Evolutionary conservation across 768 basidiomycete species (phyloP).

Genomic region (Tubosaeta sp.): DNA sequence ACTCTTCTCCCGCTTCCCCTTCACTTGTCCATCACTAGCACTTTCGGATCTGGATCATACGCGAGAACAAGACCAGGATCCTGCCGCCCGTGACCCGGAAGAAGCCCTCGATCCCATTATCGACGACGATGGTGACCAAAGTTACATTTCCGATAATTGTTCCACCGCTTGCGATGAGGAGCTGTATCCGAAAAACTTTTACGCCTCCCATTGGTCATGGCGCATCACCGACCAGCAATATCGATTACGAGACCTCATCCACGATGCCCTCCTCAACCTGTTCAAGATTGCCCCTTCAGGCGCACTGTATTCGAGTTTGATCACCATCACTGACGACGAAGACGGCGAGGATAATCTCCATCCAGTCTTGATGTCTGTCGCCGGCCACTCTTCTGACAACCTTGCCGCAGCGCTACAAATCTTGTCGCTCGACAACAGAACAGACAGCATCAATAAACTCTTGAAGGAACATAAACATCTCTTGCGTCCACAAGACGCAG

Average conservation of each 20-base stretch:
- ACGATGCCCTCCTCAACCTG: slow-evolving; percentile 39
- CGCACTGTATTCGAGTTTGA: slow-evolving; percentile 42
- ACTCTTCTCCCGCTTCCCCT: background rate
- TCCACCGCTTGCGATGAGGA: slow-evolving; percentile 19
- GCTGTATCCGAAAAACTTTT: slow-evolving; percentile 31
- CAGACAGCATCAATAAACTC: slow-evolving; percentile 35
- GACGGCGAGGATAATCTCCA: slow-evolving; percentile 34
- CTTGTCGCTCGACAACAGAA: slow-evolving; percentile 35
- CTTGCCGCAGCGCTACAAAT: slow-evolving; percentile 55
- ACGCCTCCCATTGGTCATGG: slow-evolving; percentile 51
- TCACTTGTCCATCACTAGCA: slow-evolving; percentile 6
- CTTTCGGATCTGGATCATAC: slow-evolving; percentile 13
- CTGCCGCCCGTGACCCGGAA: background rate
- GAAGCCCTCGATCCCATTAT: slow-evolving; percentile 3
- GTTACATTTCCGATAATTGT: slow-evolving; percentile 20
- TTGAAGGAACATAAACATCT: slow-evolving; percentile 48
- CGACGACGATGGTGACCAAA: slow-evolving; percentile 32
- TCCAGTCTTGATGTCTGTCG: slow-evolving; percentile 35
- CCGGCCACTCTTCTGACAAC: slow-evolving; percentile 47
- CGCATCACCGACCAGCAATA: slow-evolving; percentile 37
- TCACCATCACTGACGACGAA: slow-evolving; percentile 34
- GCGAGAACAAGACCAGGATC: slow-evolving; percentile 23
- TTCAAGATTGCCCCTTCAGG: slow-evolving; percentile 51
- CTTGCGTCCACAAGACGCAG: slow-evolving; percentile 56
- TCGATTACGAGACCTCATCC: slow-evolving; percentile 42